Base-by-base conservation (phyloP, 768 basidiomycete species). In the Tephrocybe sp. region DNA sequence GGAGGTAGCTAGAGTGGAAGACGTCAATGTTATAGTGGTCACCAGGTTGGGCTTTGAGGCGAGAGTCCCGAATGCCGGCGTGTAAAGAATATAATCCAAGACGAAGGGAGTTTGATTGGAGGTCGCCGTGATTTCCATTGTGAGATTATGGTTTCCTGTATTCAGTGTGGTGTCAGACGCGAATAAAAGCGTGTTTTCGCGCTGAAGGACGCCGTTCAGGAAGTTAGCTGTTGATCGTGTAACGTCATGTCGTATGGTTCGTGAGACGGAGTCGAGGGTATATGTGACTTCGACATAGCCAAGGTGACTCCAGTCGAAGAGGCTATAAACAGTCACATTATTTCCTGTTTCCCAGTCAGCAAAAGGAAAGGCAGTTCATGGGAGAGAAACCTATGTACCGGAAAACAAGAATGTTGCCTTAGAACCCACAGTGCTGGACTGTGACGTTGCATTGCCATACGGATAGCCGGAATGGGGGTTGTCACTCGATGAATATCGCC, bases 1-100 rank as follows among this genome's bases (percentile, higher is more conserved):
- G 14, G 47, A 26, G 25, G n/a, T 25, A 11, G 5, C 25, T 20
- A 38, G 37, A 20, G n/a, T 47, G 18, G 48, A 24, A 21, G 18
- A 30, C 30, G 25, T 50, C 11, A 40, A n/a, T n/a, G 46, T 7
- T 3, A 24, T 15, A 10, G n/a, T 30, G 6, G 47, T 11, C 9
- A 15, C 15, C 21, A 51, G 23, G 37, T 43, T 20, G 24, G 33
- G 55, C 21, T 52, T 47, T 26, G 50, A 40, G 2, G 45, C 30
- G 14, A 56, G 46, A 11, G 55, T 48, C 11, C 20, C 34, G 36
- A 51, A 62, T 32, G 65, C 58, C 20, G 66, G 65, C 6, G 53
- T 51, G 40, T 62, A 66, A 9, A 61, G 57, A 30, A 68, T 50
- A 32, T 66, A 68, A 48, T 68, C 66, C 45, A 68, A 56, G 5